A percentile compares a stretch with the other conserved stretches of the same genome.
Conservation (phyloP, 331 rosid species). For the Malus hybrid region DNA sequence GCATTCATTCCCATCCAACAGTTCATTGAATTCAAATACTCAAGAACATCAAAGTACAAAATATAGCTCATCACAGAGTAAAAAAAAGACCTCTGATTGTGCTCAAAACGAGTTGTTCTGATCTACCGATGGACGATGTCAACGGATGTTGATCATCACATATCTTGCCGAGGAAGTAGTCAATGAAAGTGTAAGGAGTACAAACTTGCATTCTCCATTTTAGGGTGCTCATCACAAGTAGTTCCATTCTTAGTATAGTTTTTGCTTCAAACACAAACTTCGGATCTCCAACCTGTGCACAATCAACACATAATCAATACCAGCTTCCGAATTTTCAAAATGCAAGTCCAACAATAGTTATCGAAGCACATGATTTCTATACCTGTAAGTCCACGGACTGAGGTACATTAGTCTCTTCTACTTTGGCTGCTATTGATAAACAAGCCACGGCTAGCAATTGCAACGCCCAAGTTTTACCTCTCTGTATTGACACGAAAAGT, state of each 20-base stretch:
- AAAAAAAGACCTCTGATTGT: constrained; percentile 41
- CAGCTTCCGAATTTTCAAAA: neutral
- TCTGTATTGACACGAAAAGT: constrained; percentile 26
- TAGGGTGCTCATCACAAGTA: constrained; percentile 47
- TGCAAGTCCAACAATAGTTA: constrained; percentile 1
- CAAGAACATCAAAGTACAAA: constrained; percentile 15
- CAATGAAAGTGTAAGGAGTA: constrained; percentile 61
- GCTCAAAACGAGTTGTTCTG: constrained; percentile 42
- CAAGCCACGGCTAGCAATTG: constrained; percentile 67
- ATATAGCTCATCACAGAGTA: neutral
- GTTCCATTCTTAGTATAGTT: constrained; percentile 58
- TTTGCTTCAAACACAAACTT: constrained; percentile 45
- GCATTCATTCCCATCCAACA: constrained; percentile 36
- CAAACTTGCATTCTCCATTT: constrained; percentile 69
- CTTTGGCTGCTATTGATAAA: constrained; percentile 60
- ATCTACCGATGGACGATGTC: constrained; percentile 22
- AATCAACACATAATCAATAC: neutral
- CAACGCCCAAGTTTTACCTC: constrained; percentile 39
- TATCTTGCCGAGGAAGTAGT: constrained; percentile 51
- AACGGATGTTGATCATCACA: constrained; percentile 17
- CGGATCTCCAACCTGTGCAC: constrained; percentile 50
- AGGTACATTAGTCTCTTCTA: constrained; percentile 54
- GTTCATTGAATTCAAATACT: constrained; percentile 25
- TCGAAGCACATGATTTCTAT: constrained; percentile 1
- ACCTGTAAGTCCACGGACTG: constrained; percentile 51